phyloP scores from a whole-genome alignment of 768 basidiomycete genomes.

The Mrakia gelida region DNA sequence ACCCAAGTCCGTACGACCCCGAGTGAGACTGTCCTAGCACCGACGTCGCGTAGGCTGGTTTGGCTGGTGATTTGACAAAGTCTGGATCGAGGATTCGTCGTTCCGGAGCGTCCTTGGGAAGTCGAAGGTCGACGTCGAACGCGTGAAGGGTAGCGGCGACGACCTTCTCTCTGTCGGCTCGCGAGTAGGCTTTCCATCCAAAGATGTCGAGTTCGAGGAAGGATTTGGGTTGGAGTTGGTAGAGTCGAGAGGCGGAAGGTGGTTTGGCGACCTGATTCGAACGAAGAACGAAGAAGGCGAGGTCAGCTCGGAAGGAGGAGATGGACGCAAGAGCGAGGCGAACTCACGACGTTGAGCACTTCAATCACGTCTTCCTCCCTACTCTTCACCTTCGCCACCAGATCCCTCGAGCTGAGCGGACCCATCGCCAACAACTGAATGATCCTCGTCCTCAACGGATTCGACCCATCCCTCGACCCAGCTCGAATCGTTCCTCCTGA shows the following conservation, averaged over 20 bases:
- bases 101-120: constrained; percentile 22
- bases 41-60: neutral
- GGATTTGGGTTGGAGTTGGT: constrained; percentile 6
- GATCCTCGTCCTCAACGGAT: constrained; percentile 20
- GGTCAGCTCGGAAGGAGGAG: neutral
- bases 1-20: neutral
- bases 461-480: constrained; percentile 5
- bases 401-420: constrained; percentile 14
- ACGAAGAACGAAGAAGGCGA: neutral
- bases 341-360: constrained; percentile 11
- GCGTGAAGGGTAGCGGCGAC: constrained; percentile 16
- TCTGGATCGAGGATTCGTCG: constrained; percentile 23
- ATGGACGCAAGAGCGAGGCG: neutral
- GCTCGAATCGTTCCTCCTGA: neutral
- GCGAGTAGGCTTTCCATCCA: constrained; percentile 25
- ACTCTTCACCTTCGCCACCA: constrained; percentile 10
- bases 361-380: constrained; percentile 3
- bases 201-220: constrained; percentile 29
- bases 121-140: constrained; percentile 22
- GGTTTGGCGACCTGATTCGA: neutral
- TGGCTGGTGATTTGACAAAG: constrained; percentile 4
- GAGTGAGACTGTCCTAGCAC: neutral
- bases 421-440: constrained; percentile 29
- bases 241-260: neutral
- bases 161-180: neutral